Evolutionary conservation across 2,329 filamentous ascomycete species (phyloP).

Genomic region (Neoscytalidium dimidiatum): DNA sequence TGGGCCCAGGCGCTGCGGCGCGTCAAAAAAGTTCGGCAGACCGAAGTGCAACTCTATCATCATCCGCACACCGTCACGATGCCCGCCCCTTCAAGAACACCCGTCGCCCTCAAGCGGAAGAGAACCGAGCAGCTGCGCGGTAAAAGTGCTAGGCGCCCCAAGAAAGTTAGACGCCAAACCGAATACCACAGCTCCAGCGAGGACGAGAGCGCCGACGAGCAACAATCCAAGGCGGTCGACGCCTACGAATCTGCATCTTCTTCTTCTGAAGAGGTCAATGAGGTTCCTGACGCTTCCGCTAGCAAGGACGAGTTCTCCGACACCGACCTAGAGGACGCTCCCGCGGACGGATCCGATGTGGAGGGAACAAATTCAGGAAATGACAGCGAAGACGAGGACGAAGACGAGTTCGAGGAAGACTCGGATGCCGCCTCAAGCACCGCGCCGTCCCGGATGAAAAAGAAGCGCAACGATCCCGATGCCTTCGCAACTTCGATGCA

Average conservation of each 20-base stretch:
- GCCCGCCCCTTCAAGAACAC: constrained; percentile 32
- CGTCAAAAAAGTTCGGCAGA: constrained; percentile 12
- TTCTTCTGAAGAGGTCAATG: constrained; percentile 18
- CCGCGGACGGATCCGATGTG: constrained; percentile 38
- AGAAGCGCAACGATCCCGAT: constrained; percentile 87
- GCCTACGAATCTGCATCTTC: not conserved
- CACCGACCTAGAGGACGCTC: constrained; percentile 26
- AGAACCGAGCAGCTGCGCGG: constrained; percentile 61
- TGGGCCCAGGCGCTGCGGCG: not conserved
- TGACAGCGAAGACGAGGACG: constrained; percentile 32
- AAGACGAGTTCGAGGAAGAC: constrained; percentile 25
- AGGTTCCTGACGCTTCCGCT: constrained; percentile 32
- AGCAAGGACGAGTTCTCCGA: constrained; percentile 37
- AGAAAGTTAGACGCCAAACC: constrained; percentile 64
- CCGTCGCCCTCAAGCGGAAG: constrained; percentile 52
- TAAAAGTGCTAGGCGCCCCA: constrained; percentile 53
- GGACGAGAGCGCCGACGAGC: constrained; percentile 37
- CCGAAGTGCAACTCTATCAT: not conserved
- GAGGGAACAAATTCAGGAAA: constrained; percentile 36
- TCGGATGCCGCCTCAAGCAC: constrained; percentile 37
- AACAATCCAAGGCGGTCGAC: not conserved
- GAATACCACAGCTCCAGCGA: constrained; percentile 67
- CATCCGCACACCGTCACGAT: not conserved
- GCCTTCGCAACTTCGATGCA: constrained; percentile 92
- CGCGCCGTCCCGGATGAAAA: constrained; percentile 49